phyloP scores from a whole-genome alignment of 129 eudicot genomes.

The Logfia minima region DNA sequence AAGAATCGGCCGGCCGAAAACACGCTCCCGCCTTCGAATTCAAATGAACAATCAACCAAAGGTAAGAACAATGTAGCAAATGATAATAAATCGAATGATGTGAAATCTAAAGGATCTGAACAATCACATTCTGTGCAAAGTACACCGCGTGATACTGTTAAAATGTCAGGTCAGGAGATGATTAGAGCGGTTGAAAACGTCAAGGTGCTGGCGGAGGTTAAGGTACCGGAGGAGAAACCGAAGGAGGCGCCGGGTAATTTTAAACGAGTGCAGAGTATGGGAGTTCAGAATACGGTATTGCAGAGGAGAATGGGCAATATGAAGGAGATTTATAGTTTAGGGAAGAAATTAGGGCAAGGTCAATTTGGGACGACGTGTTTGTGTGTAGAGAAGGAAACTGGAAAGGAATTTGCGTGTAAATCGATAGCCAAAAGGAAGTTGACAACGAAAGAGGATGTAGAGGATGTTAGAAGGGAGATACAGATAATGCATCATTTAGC shows the following conservation, averaged over 20 bases:
- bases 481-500: conserved; percentile 95
- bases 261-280: conserved; percentile 58
- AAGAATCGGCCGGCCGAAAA: conserved; percentile 46
- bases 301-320: conserved; percentile 65
- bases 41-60: conserved; percentile 24
- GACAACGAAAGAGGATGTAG: conserved; percentile 76
- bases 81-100: conserved; percentile 24
- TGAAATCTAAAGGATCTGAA: conserved; percentile 23
- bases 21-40: conserved; percentile 42
- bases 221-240: conserved; percentile 23
- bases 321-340: conserved; percentile 67
- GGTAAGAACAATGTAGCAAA: conserved; percentile 23
- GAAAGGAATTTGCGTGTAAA: conserved; percentile 78
- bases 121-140: conserved; percentile 29
- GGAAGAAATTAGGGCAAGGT: conserved; percentile 91
- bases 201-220: conserved; percentile 20
- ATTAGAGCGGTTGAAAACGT: conserved; percentile 22
- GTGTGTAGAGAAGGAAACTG: conserved; percentile 59
- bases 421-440: conserved; percentile 82
- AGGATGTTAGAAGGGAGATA: conserved; percentile 96
- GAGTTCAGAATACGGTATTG: conserved; percentile 70
- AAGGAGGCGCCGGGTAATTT: conserved; percentile 14
- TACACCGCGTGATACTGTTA: conserved; percentile 41
- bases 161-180: conserved; percentile 37
- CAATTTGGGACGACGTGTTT: conserved; percentile 85